Evolutionary conservation across 1,139 yeast genomes (phyloP).

Genomic region (Taiozyma onychis): DNA sequence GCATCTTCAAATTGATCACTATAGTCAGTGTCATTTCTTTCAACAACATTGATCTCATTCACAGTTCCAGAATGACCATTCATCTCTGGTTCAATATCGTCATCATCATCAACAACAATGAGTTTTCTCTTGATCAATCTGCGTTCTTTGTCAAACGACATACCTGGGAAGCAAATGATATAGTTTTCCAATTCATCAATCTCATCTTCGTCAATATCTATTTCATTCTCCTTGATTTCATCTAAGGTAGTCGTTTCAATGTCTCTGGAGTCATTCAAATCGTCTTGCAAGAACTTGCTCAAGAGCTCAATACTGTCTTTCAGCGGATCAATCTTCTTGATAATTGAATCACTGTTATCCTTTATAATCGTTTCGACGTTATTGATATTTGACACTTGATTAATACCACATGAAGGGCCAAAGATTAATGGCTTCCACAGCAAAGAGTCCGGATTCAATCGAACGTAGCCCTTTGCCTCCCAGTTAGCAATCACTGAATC

Average conservation of each 20-base stretch:
- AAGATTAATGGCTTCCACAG: conserved; percentile 81
- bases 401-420: conserved; percentile 79
- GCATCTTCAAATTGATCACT: conserved; percentile 6
- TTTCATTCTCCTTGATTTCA: conserved; percentile 26
- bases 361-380: conserved; percentile 20
- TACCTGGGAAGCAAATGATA: conserved; percentile 28
- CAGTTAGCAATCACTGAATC: conserved; percentile 43
- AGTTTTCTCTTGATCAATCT: conserved; percentile 6
- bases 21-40: neutral
- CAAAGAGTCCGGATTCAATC: conserved; percentile 45
- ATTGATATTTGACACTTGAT: conserved; percentile 28
- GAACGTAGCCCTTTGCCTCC: conserved; percentile 50
- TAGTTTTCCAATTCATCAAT: conserved; percentile 9
- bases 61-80: neutral
- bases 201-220: conserved; percentile 13
- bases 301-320: conserved; percentile 50
- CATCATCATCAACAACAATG: conserved; percentile 10
- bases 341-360: conserved; percentile 7
- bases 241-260: conserved; percentile 49
- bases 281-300: conserved; percentile 56
- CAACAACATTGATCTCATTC: neutral
- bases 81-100: conserved; percentile 8
- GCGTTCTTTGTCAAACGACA: conserved; percentile 16
- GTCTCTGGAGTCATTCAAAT: conserved; percentile 52
- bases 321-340: conserved; percentile 25